phyloP scores from a whole-genome alignment of 1,284 basidiomycete genomes.

The Retiboletus flavoniger region DNA sequence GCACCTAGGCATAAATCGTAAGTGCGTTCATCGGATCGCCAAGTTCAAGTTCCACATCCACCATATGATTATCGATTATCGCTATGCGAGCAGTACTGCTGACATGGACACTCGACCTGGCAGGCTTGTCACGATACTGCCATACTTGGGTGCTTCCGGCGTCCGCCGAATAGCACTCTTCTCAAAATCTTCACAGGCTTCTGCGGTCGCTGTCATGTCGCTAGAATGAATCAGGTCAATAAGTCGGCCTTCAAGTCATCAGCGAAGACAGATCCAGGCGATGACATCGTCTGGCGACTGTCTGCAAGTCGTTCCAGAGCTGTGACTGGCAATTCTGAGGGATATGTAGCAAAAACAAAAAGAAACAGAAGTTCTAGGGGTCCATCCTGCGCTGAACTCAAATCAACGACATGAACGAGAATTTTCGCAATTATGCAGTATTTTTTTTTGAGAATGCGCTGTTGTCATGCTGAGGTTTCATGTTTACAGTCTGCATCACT shows the following conservation, averaged over 20 bases:
- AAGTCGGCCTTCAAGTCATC: not conserved
- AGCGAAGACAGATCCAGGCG: not conserved
- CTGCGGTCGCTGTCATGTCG: not conserved
- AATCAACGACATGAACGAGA: not conserved
- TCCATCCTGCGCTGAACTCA: not conserved
- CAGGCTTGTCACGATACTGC: too few species aligned
- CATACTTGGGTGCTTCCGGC: not conserved
- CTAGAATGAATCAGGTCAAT: not conserved
- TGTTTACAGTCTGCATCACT: not conserved
- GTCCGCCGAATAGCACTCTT: not conserved
- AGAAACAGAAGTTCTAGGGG: not conserved
- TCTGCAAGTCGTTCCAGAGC: too few species aligned
- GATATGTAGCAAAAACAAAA: not conserved
- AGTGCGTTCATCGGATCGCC: not conserved
- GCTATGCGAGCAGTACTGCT: not conserved
- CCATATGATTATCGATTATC: not conserved
- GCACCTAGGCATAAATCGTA: not conserved
- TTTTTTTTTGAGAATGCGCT: not conserved
- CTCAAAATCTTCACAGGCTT: not conserved
- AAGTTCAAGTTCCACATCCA: not conserved
- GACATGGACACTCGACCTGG: too few species aligned
- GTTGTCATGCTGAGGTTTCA: slow-evolving; percentile 12
- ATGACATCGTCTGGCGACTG: not conserved
- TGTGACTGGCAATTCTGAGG: not conserved
- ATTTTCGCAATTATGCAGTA: not conserved